A percentile compares a stretch with the other conserved stretches of the same genome.
These are phyloP conservation scores for Cercospora brassicicola DNA, from an alignment of 2,329 filamentous ascomycete species.

Conservation along the genomic window DNA sequence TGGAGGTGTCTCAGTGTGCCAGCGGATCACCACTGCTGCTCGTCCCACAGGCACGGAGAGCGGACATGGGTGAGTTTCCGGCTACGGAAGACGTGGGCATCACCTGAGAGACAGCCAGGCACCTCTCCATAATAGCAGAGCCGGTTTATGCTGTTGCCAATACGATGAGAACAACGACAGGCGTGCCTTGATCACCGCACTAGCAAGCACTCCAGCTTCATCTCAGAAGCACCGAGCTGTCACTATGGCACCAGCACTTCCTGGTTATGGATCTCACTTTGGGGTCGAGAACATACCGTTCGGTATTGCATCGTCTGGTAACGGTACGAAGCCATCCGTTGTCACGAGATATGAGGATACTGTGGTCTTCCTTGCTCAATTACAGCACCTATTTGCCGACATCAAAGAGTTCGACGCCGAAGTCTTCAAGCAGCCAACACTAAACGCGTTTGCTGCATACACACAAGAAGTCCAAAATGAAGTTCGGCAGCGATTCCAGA, in stretches of 20 bases:
- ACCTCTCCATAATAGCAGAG: background rate
- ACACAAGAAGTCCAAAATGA: constrained; percentile 36
- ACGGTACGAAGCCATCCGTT: constrained; percentile 44
- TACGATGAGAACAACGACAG: background rate
- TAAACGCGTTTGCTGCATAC: constrained; percentile 54
- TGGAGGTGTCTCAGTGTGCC: background rate
- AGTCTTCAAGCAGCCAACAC: constrained; percentile 39
- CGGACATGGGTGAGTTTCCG: background rate
- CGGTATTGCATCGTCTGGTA: constrained; percentile 50
- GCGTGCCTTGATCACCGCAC: background rate
- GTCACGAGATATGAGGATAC: constrained; percentile 54
- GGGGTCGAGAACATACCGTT: constrained; percentile 57
- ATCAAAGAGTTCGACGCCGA: constrained; percentile 21
- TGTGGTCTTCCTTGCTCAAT: constrained; percentile 52
- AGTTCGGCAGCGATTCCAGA: constrained; percentile 45
- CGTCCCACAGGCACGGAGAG: background rate
- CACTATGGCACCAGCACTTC: constrained; percentile 9
- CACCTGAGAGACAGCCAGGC: background rate
- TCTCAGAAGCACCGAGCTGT: background rate
- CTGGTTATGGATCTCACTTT: constrained; percentile 45
- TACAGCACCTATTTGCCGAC: constrained; percentile 14
- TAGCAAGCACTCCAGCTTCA: background rate
- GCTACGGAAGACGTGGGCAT: constrained; percentile 22
- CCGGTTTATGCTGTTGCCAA: background rate
- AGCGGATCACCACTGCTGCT: background rate